phyloP scores from a whole-genome alignment of 305 asterid genomes.

The Lippia alba region DNA sequence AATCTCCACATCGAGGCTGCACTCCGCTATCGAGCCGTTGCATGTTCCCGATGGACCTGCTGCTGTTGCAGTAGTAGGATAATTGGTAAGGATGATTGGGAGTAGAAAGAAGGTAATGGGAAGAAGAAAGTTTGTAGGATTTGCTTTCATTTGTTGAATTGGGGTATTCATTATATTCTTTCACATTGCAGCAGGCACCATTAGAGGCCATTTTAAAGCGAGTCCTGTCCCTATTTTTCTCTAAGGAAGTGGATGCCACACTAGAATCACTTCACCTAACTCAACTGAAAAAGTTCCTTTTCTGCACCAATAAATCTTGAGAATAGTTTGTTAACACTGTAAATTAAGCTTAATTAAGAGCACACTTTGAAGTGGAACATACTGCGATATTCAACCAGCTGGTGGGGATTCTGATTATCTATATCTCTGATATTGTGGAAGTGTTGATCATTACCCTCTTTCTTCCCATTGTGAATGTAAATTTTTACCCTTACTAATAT shows the following conservation, averaged over 20 bases:
- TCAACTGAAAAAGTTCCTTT: not conserved
- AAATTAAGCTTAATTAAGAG: too few relatives aligned
- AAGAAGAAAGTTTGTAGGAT: slow-evolving; percentile 24
- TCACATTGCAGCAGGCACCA: not conserved
- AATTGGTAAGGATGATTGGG: slow-evolving; percentile 20
- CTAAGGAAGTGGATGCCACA: slow-evolving; percentile 58
- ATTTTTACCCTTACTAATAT: too few relatives aligned
- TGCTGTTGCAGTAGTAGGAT: not conserved
- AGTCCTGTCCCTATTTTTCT: too few relatives aligned
- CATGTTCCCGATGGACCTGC: slow-evolving; percentile 30
- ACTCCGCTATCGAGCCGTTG: slow-evolving; percentile 47
- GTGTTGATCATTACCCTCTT: too few relatives aligned
- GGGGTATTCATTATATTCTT: not conserved
- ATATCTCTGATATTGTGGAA: too few relatives aligned
- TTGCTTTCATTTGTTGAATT: slow-evolving; percentile 40
- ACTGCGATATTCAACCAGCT: too few relatives aligned
- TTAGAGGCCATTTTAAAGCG: not conserved
- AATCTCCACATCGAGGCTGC: slow-evolving; percentile 45
- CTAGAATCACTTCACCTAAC: slow-evolving; percentile 45
- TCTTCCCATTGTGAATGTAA: too few relatives aligned
- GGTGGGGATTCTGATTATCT: too few relatives aligned
- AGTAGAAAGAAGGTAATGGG: slow-evolving; percentile 27
- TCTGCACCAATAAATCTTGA: not conserved
- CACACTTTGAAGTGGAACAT: too few relatives aligned
- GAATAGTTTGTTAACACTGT: too few relatives aligned